Percentiles rank a stretch among this genome's conserved stretches.
Conservation (phyloP, 345 rosid genomes). For the Eucalyptus camaldulensis region DNA sequence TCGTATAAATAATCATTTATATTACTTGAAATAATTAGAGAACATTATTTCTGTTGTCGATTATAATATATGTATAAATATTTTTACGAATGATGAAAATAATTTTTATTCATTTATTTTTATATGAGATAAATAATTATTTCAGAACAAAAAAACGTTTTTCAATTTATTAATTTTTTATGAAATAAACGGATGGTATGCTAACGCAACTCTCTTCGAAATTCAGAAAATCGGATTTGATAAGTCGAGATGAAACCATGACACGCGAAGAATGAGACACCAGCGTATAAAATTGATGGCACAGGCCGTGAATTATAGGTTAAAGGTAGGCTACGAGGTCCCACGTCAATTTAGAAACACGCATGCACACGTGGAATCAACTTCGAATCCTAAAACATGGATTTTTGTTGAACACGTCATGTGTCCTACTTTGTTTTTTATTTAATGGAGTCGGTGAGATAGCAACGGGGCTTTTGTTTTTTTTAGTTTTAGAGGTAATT, state of each 20-base stretch:
- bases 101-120: not conserved
- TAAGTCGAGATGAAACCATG: not conserved
- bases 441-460: not conserved
- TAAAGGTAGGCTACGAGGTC: not conserved
- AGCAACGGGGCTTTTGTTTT: not conserved
- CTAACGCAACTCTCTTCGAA: not conserved
- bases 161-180: not conserved
- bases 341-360: not conserved
- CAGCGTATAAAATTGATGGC: not conserved
- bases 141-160: not conserved
- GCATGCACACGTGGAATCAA: not conserved
- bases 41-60: accelerated
- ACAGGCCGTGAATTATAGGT: not conserved
- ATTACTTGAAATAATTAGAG: accelerated
- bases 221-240: not conserved
- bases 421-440: not conserved
- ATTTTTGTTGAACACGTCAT: not conserved
- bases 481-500: not conserved
- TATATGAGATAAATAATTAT: not conserved
- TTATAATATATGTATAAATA: not conserved
- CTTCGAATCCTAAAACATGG: not conserved
- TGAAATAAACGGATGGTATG: too few relatives aligned
- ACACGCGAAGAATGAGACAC: accelerated
- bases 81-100: not conserved
- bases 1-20: accelerated